A percentile compares a stretch with the other conserved stretches of the same genome.
Evolutionary conservation across 2,329 filamentous ascomycete genomes (phyloP).

Genomic region (Stachybotrys echinatus): DNA sequence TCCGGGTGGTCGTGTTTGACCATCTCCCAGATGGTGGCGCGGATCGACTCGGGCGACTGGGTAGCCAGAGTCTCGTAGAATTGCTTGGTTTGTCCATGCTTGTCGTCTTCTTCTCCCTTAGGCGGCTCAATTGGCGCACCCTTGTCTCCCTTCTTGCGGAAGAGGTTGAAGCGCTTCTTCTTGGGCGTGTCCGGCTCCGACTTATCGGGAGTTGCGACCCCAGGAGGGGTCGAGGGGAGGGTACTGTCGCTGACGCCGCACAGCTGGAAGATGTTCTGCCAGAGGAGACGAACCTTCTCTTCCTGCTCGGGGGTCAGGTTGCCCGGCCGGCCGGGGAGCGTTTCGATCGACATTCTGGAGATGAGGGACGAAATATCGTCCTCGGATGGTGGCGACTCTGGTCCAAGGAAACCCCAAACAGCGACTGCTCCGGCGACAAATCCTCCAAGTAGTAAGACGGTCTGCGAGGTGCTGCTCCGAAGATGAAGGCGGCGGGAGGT

Average conservation of each 20-base stretch:
- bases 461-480: background rate
- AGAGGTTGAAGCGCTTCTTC: conserved; percentile 69
- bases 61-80: conserved; percentile 78
- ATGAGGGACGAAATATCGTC: conserved; percentile 3
- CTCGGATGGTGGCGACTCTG: background rate
- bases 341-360: conserved; percentile 33
- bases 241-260: conserved; percentile 52
- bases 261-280: conserved; percentile 70
- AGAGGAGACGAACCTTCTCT: conserved; percentile 81
- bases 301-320: conserved; percentile 89
- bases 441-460: background rate
- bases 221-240: conserved; percentile 15
- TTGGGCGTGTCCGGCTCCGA: conserved; percentile 55
- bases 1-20: conserved; percentile 94
- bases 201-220: conserved; percentile 11
- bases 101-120: conserved; percentile 64
- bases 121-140: conserved; percentile 24
- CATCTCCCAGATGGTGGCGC: conserved; percentile 85
- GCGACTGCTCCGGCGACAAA: conserved; percentile 2
- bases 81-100: conserved; percentile 84
- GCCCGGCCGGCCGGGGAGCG: conserved; percentile 68
- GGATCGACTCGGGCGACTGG: conserved; percentile 71
- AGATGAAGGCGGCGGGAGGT: background rate
- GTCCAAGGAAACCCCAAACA: background rate
- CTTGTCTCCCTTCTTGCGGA: conserved; percentile 55